Evolutionary conservation across 257 asterid genomes (phyloP).

Genomic region (Prunella vulgaris): DNA sequence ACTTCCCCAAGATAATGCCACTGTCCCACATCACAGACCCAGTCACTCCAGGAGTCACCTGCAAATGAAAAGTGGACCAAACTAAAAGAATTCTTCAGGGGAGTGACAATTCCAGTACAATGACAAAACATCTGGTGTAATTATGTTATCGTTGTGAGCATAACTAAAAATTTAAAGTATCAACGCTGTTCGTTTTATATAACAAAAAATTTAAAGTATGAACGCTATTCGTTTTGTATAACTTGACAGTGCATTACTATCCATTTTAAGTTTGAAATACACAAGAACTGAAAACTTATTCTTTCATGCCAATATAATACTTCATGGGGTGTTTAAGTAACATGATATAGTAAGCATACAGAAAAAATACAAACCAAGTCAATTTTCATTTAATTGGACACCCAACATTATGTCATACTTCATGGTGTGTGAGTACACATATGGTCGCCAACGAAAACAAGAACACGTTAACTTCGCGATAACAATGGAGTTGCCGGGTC

Average conservation of each 20-base stretch:
- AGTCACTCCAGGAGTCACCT: constrained; percentile 92
- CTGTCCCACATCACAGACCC: constrained; percentile 99
- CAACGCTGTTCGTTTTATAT: neutral
- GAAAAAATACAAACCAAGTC: neutral
- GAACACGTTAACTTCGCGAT: neutral
- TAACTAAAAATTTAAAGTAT: neutral
- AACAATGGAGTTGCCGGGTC: neutral
- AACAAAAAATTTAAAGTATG: neutral
- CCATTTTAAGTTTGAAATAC: neutral
- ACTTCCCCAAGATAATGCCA: constrained; percentile 82
- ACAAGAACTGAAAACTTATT: neutral
- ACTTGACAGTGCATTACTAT: neutral
- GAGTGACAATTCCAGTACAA: neutral
- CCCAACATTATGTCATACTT: too few relatives aligned
- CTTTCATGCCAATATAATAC: neutral
- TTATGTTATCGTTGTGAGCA: neutral
- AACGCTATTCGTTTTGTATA: neutral
- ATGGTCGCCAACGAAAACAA: neutral
- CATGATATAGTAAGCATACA: neutral
- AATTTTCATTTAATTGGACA: neutral
- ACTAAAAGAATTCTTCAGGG: neutral
- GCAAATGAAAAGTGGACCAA: constrained; percentile 16
- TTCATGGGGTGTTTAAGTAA: neutral
- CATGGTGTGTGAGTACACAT: neutral
- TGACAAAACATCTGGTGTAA: neutral